phyloP scores from a whole-genome alignment of 2,329 filamentous ascomycete species.

The Trichoderma brevicompactum region DNA sequence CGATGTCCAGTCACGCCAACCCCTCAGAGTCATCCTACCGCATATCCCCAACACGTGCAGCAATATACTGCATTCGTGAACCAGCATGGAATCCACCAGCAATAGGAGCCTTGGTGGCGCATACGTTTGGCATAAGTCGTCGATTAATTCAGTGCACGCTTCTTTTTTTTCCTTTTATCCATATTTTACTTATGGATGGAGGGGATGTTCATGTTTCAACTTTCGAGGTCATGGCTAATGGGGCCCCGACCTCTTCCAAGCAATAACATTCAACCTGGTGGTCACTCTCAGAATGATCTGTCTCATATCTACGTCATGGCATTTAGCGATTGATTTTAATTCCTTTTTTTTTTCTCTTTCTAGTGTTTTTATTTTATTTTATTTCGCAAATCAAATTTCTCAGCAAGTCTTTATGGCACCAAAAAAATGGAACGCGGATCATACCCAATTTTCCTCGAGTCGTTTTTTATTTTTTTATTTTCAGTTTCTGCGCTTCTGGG shows the following conservation, averaged over 20 bases:
- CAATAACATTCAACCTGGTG: slow-evolving; percentile 27
- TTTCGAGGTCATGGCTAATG: slow-evolving; percentile 22
- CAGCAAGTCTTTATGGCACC: slow-evolving; percentile 47
- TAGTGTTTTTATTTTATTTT: slow-evolving; percentile 36
- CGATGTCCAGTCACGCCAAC: slow-evolving; percentile 68
- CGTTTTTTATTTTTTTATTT: slow-evolving; percentile 34
- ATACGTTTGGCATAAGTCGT: slow-evolving; percentile 22
- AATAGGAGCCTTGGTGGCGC: slow-evolving; percentile 39
- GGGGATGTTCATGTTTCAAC: slow-evolving; percentile 27
- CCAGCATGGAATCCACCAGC: slow-evolving; percentile 50
- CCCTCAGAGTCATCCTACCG: slow-evolving; percentile 49
- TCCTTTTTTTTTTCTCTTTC: slow-evolving; percentile 36
- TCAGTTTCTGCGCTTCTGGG: slow-evolving; percentile 33
- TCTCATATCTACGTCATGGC: slow-evolving; percentile 48
- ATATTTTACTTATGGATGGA: not conserved
- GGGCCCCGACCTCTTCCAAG: slow-evolving; percentile 19
- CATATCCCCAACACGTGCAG: slow-evolving; percentile 43
- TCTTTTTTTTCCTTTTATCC: slow-evolving; percentile 1
- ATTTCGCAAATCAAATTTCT: slow-evolving; percentile 37
- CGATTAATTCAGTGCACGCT: slow-evolving; percentile 22
- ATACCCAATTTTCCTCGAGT: slow-evolving; percentile 41
- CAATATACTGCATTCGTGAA: slow-evolving; percentile 47
- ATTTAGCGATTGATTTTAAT: slow-evolving; percentile 50
- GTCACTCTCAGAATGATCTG: slow-evolving; percentile 42
- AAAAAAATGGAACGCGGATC: slow-evolving; percentile 46